phyloP scores from a whole-genome alignment of 176 grass and related monocot genomes.

The Themeda triandra region DNA sequence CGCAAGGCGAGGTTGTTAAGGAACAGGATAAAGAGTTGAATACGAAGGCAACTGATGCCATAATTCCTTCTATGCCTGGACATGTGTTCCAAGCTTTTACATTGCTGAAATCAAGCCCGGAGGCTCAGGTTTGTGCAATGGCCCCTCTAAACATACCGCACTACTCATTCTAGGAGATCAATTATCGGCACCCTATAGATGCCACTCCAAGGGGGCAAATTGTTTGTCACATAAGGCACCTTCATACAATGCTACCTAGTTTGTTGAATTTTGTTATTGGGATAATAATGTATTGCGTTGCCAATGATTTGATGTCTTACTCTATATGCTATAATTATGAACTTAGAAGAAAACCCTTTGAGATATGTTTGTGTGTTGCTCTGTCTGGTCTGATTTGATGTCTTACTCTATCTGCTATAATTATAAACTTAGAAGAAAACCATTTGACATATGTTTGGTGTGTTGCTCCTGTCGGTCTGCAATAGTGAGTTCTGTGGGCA shows the following conservation, averaged over 20 bases:
- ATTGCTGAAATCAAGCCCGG: conserved; percentile 63
- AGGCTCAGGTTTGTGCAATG: conserved; percentile 61
- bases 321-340: background rate
- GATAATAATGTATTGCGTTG: background rate
- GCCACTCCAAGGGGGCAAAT: background rate
- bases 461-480: too few relatives aligned
- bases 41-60: conserved; percentile 27
- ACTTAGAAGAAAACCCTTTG: background rate
- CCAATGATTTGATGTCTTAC: conserved; percentile 8
- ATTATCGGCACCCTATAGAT: background rate
- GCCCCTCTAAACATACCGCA: background rate
- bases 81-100: conserved; percentile 75
- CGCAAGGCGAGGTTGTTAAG: conserved; percentile 23
- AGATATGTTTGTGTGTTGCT: background rate
- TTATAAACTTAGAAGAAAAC: too few relatives aligned
- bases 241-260: background rate
- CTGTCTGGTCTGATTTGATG: too few relatives aligned
- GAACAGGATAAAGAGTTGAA: conserved; percentile 30
- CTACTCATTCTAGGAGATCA: background rate
- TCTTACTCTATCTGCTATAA: too few relatives aligned
- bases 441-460: too few relatives aligned
- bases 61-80: conserved; percentile 59
- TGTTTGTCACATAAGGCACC: background rate
- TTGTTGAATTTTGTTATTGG: too few relatives aligned
- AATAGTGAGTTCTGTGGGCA: background rate